Conservation (phyloP, 75 land plant species). For the Isoetes taiwanensis region DNA sequence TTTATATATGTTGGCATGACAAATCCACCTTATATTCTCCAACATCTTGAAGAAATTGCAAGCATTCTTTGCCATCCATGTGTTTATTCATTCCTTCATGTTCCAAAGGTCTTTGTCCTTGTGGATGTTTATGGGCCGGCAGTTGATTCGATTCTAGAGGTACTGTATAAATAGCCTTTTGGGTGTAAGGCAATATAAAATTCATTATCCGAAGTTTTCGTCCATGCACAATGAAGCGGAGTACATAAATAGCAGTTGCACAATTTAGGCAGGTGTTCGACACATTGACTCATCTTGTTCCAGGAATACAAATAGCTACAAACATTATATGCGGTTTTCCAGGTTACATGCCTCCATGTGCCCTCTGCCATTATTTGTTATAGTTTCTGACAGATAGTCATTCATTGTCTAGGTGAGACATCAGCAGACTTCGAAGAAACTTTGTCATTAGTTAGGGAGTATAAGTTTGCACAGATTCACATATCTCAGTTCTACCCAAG, state of each 20-base stretch:
- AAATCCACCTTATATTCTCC: constrained; percentile 88
- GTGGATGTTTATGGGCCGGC: too few relatives aligned
- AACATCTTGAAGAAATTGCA: constrained; percentile 89
- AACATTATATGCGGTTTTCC: constrained; percentile 97
- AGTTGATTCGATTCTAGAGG: too few relatives aligned
- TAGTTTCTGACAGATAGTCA: too few relatives aligned
- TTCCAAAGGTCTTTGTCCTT: too few relatives aligned
- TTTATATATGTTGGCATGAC: constrained; percentile 99
- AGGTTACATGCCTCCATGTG: constrained; percentile 27
- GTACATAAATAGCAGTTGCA: constrained; percentile 59
- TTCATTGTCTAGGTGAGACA: constrained; percentile 94
- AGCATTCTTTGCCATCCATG: constrained; percentile 60
- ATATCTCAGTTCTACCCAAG: constrained; percentile 97
- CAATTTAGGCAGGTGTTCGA: constrained; percentile 82
- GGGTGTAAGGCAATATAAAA: too few relatives aligned
- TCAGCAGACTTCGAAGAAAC: constrained; percentile 80
- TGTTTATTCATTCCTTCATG: constrained; percentile 92
- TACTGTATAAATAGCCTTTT: too few relatives aligned
- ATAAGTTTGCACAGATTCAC: constrained; percentile 85
- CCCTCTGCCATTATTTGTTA: neutral
- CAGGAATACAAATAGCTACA: constrained; percentile 93
- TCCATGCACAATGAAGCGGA: constrained; percentile 98
- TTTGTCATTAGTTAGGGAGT: constrained; percentile 48
- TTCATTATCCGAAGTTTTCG: too few relatives aligned
- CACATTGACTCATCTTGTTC: constrained; percentile 60